A percentile compares a stretch with the other conserved stretches of the same genome.
These are phyloP conservation scores for Anthoceros angustus DNA, from an alignment of 225 moss, liverwort and hornwort species.

Conservation along the genomic window DNA sequence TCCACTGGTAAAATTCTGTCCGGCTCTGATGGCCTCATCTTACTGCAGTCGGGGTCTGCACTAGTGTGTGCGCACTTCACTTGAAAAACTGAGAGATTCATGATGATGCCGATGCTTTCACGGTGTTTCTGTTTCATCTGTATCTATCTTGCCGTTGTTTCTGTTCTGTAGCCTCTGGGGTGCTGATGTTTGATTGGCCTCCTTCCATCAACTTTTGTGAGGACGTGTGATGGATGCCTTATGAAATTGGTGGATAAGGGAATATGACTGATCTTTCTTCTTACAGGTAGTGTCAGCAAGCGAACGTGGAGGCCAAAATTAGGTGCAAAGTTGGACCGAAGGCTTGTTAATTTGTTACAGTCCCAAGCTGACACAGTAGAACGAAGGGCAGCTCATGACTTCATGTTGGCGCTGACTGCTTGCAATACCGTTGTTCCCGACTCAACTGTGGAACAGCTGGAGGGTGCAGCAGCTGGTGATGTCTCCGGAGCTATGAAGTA, in stretches of 20 bases:
- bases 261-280: constrained; percentile 1
- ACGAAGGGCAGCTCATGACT: constrained; percentile 34
- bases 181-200: too few relatives aligned
- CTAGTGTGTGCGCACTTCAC: too few relatives aligned
- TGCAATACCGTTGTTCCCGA: constrained; percentile 81
- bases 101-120: too few relatives aligned
- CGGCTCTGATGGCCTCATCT: too few relatives aligned
- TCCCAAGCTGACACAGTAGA: constrained; percentile 20
- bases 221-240: too few relatives aligned
- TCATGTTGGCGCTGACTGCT: constrained; percentile 60
- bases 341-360: constrained; percentile 28
- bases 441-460: constrained; percentile 47
- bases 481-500: constrained; percentile 44
- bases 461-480: constrained; percentile 35
- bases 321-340: constrained; percentile 20
- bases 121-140: too few relatives aligned
- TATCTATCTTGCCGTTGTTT: too few relatives aligned
- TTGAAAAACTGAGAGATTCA: too few relatives aligned
- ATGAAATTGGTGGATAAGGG: too few relatives aligned
- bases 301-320: constrained; percentile 22
- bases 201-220: too few relatives aligned
- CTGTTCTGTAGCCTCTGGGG: too few relatives aligned
- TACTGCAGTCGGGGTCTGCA: too few relatives aligned
- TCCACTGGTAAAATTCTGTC: neutral
- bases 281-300: constrained; percentile 19